phyloP scores from a whole-genome alignment of 345 rosid genomes.

The Eucalyptus marginata region DNA sequence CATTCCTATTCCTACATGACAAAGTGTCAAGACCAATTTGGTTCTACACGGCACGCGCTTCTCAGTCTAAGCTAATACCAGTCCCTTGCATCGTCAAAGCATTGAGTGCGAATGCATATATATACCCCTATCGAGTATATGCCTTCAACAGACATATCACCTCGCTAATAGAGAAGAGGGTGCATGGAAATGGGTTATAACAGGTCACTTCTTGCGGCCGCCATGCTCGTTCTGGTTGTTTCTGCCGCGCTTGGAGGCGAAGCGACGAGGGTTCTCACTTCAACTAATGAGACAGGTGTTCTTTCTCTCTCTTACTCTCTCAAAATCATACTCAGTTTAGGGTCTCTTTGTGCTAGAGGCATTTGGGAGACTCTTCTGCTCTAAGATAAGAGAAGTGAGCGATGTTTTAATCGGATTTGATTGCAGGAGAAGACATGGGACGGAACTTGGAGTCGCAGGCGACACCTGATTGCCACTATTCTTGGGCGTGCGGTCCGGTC shows the following conservation, averaged over 20 bases:
- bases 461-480: rapidly evolving
- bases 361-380: not conserved
- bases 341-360: not conserved
- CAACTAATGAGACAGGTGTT: not conserved
- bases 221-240: not conserved
- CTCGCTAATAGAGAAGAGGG: not conserved
- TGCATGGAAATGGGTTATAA: not conserved
- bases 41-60: not conserved
- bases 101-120: not conserved
- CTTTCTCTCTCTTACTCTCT: not conserved
- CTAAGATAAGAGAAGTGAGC: not conserved
- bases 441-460: not conserved
- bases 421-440: not conserved
- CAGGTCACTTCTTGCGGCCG: not conserved
- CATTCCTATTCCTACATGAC: not conserved
- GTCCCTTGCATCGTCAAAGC: not conserved
- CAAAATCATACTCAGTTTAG: not conserved
- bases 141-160: not conserved
- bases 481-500: not conserved
- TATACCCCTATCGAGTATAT: not conserved
- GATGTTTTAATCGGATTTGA: not conserved
- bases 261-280: not conserved
- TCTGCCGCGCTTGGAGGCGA: not conserved
- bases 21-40: not conserved
- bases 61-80: not conserved